Conservation (phyloP, 768 basidiomycete genomes). For the Pisolithus microcarpus region DNA sequence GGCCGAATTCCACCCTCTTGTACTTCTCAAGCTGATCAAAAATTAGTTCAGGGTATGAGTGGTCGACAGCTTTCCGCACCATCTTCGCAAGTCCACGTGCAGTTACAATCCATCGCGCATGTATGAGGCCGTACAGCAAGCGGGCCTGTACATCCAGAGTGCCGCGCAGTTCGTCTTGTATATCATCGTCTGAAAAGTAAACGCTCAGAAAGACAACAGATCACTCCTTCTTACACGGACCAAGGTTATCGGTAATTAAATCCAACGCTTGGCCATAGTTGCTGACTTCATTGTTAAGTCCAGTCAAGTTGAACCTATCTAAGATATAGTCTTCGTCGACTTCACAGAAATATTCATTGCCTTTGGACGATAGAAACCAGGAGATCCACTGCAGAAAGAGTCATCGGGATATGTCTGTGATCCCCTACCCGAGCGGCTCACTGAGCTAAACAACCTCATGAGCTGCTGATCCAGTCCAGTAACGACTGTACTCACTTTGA, state of each 20-base stretch:
- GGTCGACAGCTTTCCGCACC: constrained; percentile 40
- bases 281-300: constrained; percentile 91
- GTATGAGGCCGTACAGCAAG: constrained; percentile 90
- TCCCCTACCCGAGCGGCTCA: constrained; percentile 14
- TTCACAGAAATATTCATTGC: constrained; percentile 99
- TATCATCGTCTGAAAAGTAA: constrained; percentile 67
- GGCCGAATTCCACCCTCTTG: constrained; percentile 96
- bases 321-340: constrained; percentile 99
- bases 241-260: constrained; percentile 91
- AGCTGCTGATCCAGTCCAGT: constrained; percentile 5
- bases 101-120: constrained; percentile 95
- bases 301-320: constrained; percentile 96
- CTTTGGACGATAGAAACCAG: constrained; percentile 95
- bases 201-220: not conserved
- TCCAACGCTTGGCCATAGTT: constrained; percentile 93
- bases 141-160: constrained; percentile 90
- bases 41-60: not conserved
- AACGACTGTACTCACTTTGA: constrained; percentile 60
- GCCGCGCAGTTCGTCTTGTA: constrained; percentile 89
- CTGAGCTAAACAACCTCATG: constrained; percentile 20
- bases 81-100: constrained; percentile 91
- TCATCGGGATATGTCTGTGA: constrained; percentile 12
- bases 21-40: constrained; percentile 80
- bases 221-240: constrained; percentile 38
- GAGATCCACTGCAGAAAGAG: constrained; percentile 74